Evolutionary conservation across 2,329 filamentous ascomycete species (phyloP), one percentile per base, ranked within the genome.

Genomic region (Pseudogymnoascus sp.): DNA sequence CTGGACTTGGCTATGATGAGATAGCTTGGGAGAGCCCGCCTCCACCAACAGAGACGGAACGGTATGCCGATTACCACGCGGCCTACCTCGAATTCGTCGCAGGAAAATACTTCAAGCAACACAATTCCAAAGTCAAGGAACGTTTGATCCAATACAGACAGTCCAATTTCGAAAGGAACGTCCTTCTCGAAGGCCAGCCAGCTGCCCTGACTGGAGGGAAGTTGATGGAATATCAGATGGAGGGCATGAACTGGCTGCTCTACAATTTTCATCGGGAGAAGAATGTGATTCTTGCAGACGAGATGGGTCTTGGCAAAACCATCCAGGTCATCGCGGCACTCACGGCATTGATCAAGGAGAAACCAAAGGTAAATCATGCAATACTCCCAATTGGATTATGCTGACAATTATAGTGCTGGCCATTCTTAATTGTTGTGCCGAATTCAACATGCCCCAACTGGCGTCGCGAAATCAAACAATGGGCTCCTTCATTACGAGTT

Each of bases 281-380:
- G 71, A 97, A 94, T 70, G 89, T 92, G 28, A 93, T 97, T 63
- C 82, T 97, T 5, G 94, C 94, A 0, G 94, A 99, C 71, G 94
- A 99, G 72, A 99, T 99, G 94, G 94, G 94, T 41, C 83, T 99
- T 1, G 94, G 94, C 33, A 99, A 99, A 78, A 99, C 94, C 0
- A 91, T 99, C 33, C 94, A 99, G 72, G 86, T 97, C 60, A 89
- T 97, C 64, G 85, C 87, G 2, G 84, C 96, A 65, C 82, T 97
- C 64, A 86, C 90, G 1, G 86, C 88, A 0, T 76, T 97, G 38
- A 81, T 88, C 23, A 81, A 88, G 64, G 82, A 87, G 60, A 75
- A 75, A n/a, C 85, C 85, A 5, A 78, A 71, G 39, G 39, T 64
- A 69, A 19, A 61, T 49, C 45, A 41, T 63, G 3, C 22, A 8